Percentiles rank a stretch among this genome's conserved stretches.
Conservation (phyloP, 192 early-diverging fungal species). For the Jimgerdemannia lactiflua region DNA sequence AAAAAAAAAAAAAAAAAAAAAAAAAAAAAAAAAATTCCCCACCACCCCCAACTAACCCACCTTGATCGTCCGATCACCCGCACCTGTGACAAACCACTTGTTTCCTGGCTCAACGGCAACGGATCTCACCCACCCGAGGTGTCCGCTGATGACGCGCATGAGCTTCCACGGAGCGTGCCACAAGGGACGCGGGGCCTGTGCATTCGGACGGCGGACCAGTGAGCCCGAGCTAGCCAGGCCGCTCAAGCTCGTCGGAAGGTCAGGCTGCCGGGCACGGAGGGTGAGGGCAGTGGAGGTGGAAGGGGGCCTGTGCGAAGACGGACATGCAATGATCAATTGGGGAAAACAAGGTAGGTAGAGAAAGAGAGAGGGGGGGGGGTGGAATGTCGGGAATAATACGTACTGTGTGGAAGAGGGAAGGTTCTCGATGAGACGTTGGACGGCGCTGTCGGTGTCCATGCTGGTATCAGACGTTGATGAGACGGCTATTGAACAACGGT, state of each 20-base stretch:
- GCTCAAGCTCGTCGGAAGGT: conserved; percentile 41
- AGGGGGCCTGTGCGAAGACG: conserved; percentile 14
- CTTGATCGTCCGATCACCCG: conserved; percentile 97
- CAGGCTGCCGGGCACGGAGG: conserved; percentile 32
- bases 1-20: not conserved
- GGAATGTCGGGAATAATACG: not conserved
- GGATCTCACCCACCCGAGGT: conserved; percentile 94
- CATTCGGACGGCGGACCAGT: conserved; percentile 47
- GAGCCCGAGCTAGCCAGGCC: conserved; percentile 32
- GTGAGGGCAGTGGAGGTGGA: conserved; percentile 34
- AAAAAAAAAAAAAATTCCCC: not conserved
- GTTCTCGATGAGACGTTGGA: conserved; percentile 40
- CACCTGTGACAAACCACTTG: conserved; percentile 99
- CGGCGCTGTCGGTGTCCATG: conserved; percentile 23
- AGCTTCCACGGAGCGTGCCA: conserved; percentile 99
- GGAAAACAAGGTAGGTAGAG: not conserved
- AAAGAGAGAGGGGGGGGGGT: not conserved
- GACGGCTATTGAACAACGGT: too few species aligned
- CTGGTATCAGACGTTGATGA: too few species aligned
- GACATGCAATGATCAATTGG: too few species aligned
- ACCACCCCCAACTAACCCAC: too few species aligned
- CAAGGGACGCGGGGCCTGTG: conserved; percentile 60
- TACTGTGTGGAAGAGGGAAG: conserved; percentile 36
- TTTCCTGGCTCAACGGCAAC: conserved; percentile 94
- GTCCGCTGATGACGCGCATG: conserved; percentile 96